Base-by-base conservation (phyloP, 2,329 filamentous ascomycete genomes). In the Thielaviopsis ethacetica region DNA sequence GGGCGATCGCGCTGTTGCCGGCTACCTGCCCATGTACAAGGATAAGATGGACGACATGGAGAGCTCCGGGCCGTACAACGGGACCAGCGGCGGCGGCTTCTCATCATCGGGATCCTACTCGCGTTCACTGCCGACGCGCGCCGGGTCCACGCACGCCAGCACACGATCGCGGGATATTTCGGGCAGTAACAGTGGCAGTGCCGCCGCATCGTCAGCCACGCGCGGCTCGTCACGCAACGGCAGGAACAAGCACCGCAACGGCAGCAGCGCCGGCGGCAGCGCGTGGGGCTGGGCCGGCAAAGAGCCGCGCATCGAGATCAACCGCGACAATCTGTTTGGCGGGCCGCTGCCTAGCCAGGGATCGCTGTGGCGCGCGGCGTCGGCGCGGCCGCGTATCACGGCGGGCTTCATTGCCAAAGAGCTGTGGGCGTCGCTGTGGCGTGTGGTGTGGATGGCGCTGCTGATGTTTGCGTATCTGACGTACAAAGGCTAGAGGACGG, bases 391-490 rank as follows among this genome's bases (percentile, higher is more conserved):
- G 51, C 62, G 62, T 59, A 67, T 71, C 56, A 72, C 69, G 22
- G 67, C 78, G 2, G 68, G 68, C 1, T 67, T 80, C 4, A 76
- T 86, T 5, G 67, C 73, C 34, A 72, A 75, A 26, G 85, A 91
- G 68, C 70, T 89, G 44, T 76, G 75, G 70, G 77, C 74, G 9
- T 83, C 79, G 52, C 65, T 83, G 19, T 82, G 79, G 71, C 74
- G 79, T 54, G 82, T 90, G 3, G 75, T 75, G 5, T 81, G 79
- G 75, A 78, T 86, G 68, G 81, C 80, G 21, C 68, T 83, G 52
- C 63, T 73, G 15, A 82, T 83, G 68, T 93, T 86, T 75, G 74
- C 75, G 30, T 87, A 82, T 71, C 71, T 91, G 64, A 75, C 84
- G 59, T 81, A 78, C 71, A 76, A 76, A 66, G 83, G 84, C 63